Percentiles rank a stretch among this genome's conserved stretches.
Evolutionary conservation across 495 filamentous ascomycete species (phyloP).

Genomic region (Penicillium daleae): DNA sequence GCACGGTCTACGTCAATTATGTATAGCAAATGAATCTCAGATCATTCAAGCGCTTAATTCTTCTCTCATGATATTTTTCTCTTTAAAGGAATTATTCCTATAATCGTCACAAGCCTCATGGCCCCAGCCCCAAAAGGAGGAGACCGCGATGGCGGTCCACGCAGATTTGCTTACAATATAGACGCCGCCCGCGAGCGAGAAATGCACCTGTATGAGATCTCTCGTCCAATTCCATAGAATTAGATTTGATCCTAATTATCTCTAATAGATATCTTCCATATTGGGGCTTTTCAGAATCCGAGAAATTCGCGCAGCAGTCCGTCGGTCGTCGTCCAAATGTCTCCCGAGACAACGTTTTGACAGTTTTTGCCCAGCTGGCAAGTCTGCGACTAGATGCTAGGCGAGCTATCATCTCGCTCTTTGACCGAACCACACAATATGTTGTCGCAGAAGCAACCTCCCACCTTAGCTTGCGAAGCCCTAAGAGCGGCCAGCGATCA

Average conservation of each 20-base stretch:
- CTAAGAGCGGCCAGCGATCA: constrained; percentile 23
- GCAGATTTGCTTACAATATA: constrained; percentile 26
- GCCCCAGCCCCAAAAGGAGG: background rate
- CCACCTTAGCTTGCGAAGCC: constrained; percentile 41
- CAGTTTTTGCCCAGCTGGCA: constrained; percentile 46
- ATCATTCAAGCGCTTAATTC: background rate
- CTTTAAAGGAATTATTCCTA: background rate
- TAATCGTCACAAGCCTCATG: background rate
- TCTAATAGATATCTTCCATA: constrained; percentile 21
- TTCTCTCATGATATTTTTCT: background rate
- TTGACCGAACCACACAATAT: constrained; percentile 45
- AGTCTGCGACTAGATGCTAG: constrained; percentile 44
- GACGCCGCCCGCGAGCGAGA: constrained; percentile 26
- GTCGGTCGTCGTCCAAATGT: constrained; percentile 16
- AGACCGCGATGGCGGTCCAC: constrained; percentile 10
- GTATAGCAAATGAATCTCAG: background rate
- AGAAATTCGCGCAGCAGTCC: constrained; percentile 23
- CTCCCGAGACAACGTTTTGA: constrained; percentile 41
- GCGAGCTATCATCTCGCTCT: constrained; percentile 37
- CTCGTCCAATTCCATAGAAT: background rate
- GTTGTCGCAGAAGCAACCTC: constrained; percentile 55
- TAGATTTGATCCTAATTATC: background rate
- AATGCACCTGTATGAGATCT: constrained; percentile 23
- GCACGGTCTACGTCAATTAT: background rate
- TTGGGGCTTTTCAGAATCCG: constrained; percentile 21